Evolutionary conservation across 1,284 basidiomycete species (phyloP).

Genomic region (Ceratobasidium sp.): DNA sequence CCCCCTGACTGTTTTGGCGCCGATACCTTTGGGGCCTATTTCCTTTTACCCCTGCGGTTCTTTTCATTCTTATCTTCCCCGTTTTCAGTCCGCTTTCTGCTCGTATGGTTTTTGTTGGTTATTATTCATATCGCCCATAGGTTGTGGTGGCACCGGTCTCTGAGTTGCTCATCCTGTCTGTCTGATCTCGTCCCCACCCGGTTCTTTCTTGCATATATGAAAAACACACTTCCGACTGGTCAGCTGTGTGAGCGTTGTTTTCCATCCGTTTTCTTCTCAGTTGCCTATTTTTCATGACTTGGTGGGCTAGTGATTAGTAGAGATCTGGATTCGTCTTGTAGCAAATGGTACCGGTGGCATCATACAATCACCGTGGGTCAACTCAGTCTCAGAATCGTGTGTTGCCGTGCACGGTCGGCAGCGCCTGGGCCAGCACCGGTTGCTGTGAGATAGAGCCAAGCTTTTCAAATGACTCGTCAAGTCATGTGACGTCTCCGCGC

Average conservation of each 20-base stretch:
- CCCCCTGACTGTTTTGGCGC: slow-evolving; percentile 37
- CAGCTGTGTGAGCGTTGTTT: slow-evolving; percentile 39
- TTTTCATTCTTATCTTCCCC: slow-evolving; percentile 10
- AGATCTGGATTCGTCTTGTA: slow-evolving; percentile 30
- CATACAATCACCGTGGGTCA: slow-evolving; percentile 27
- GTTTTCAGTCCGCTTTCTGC: slow-evolving; percentile 10
- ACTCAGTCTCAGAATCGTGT: not conserved
- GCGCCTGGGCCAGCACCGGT: no score
- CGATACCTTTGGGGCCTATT: slow-evolving; percentile 13
- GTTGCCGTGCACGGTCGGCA: no score
- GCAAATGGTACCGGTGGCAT: slow-evolving; percentile 34
- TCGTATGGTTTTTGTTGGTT: slow-evolving; percentile 2
- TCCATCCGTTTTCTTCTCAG: not conserved
- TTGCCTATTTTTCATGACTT: not conserved
- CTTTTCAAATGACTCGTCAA: not conserved
- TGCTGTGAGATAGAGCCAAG: not conserved
- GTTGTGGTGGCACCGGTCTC: slow-evolving; percentile 17
- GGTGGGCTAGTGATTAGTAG: slow-evolving; percentile 15
- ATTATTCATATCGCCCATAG: slow-evolving; percentile 15
- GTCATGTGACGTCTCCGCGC: slow-evolving; percentile 22
- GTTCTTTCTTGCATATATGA: slow-evolving; percentile 36
- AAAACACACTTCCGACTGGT: slow-evolving; percentile 38
- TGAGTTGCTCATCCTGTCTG: not conserved
- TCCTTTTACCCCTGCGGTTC: not conserved
- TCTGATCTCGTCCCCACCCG: slow-evolving; percentile 1